Conservation (phyloP, 2,329 filamentous ascomycete genomes). For the Monilinia vaccinii-corymbosi region DNA sequence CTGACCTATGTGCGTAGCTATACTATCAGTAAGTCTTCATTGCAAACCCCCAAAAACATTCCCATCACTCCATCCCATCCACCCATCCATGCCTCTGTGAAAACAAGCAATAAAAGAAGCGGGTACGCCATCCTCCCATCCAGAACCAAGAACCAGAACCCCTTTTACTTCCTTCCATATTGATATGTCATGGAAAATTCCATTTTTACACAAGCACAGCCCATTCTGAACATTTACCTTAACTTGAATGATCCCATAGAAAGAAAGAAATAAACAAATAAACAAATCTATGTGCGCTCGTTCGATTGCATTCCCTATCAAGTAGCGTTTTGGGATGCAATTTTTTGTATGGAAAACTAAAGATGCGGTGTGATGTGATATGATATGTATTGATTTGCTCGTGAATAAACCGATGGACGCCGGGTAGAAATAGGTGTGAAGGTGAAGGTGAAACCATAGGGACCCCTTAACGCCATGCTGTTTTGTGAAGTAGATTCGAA, state of each 20-base stretch:
- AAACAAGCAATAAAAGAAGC: background rate
- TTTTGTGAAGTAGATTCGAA: background rate
- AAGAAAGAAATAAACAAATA: background rate
- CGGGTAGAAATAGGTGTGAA: too few relatives aligned
- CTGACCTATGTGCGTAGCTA: background rate
- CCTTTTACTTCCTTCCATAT: background rate
- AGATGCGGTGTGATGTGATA: background rate
- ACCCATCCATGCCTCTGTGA: background rate
- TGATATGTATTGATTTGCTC: background rate
- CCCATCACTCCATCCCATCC: background rate
- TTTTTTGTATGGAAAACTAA: too few relatives aligned
- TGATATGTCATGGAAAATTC: background rate
- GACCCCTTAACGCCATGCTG: background rate
- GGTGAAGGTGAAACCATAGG: too few relatives aligned
- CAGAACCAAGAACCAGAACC: background rate
- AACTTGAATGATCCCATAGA: background rate
- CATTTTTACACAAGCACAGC: too few relatives aligned
- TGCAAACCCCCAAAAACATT: background rate
- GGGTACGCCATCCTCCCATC: background rate
- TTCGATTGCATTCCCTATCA: background rate
- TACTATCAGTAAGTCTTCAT: background rate
- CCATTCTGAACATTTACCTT: background rate
- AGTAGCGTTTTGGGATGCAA: background rate
- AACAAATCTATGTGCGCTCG: background rate
- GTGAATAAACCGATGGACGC: background rate